Percentiles rank a stretch among this genome's conserved stretches.
These are phyloP conservation scores for Tetracladium marchalianum DNA, from an alignment of 495 filamentous ascomycete species.

Conservation along the genomic window DNA sequence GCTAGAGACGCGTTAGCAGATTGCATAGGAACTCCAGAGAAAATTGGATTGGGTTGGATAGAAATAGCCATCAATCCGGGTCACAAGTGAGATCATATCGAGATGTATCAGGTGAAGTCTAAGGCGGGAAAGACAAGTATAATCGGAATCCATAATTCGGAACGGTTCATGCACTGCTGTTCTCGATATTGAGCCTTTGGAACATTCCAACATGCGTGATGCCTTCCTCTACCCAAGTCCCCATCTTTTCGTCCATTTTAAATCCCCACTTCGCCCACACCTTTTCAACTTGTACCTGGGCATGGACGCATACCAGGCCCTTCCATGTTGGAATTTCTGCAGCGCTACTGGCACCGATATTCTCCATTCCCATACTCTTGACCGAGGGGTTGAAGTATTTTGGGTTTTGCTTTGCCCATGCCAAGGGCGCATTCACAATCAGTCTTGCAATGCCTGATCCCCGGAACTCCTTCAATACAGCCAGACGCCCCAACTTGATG, in stretches of 20 bases:
- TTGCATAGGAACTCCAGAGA: no score
- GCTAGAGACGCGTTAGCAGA: no score
- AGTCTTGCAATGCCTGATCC: conserved; percentile 49
- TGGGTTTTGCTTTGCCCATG: conserved; percentile 48
- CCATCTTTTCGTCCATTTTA: conserved; percentile 55
- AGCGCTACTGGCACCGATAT: conserved; percentile 20
- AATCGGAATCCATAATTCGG: no score
- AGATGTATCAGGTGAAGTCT: no score
- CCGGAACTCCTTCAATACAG: conserved; percentile 52
- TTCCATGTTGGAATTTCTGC: conserved; percentile 43
- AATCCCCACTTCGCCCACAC: conserved; percentile 63
- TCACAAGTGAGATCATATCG: no score
- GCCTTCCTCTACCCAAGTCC: conserved; percentile 73
- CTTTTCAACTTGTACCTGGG: conserved; percentile 50
- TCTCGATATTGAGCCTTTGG: conserved; percentile 18
- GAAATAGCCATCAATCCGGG: no score
- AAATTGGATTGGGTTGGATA: no score
- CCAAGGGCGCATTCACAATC: conserved; percentile 50
- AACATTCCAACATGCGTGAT: conserved; percentile 83
- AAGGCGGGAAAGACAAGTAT: no score
- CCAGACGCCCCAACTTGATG: conserved; percentile 70
- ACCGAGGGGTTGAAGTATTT: conserved; percentile 37
- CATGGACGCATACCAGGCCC: conserved; percentile 66
- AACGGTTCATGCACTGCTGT: neutral
- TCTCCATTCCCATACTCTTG: conserved; percentile 14